Percentiles rank a stretch among this genome's conserved stretches.
These are phyloP conservation scores for Eurotiales sp. DNA, from an alignment of 2,329 filamentous ascomycete species.

Conservation along the genomic window DNA sequence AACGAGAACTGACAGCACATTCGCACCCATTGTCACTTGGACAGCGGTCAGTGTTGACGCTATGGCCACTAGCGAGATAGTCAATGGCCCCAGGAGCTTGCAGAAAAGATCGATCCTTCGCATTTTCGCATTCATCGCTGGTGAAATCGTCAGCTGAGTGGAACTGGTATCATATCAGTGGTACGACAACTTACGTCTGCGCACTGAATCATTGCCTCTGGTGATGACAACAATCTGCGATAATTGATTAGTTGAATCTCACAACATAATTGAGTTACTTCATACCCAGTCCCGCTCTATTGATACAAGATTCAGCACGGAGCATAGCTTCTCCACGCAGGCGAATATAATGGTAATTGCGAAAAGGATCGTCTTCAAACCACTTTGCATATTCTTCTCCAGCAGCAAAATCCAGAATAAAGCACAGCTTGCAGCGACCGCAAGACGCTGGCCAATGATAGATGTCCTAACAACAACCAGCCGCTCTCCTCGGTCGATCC, in stretches of 20 bases:
- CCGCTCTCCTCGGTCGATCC: slow-evolving; percentile 56
- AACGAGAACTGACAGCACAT: slow-evolving; percentile 35
- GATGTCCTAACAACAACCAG: slow-evolving; percentile 51
- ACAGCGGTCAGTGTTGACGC: slow-evolving; percentile 45
- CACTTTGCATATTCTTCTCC: not conserved
- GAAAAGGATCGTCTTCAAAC: slow-evolving; percentile 11
- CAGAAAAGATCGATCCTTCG: slow-evolving; percentile 56
- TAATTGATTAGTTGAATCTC: not conserved
- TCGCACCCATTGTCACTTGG: slow-evolving; percentile 45
- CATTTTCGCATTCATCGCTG: slow-evolving; percentile 52
- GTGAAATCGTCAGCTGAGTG: too few species aligned
- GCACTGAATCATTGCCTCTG: slow-evolving; percentile 2
- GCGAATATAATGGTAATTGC: slow-evolving; percentile 44
- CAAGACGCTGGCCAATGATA: slow-evolving; percentile 31
- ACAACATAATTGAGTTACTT: not conserved
- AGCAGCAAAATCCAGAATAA: slow-evolving; percentile 8
- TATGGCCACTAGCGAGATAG: slow-evolving; percentile 47
- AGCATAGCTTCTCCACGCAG: slow-evolving; percentile 65
- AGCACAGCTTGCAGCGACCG: slow-evolving; percentile 8
- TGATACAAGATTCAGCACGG: slow-evolving; percentile 63
- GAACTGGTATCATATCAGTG: not conserved
- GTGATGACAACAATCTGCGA: slow-evolving; percentile 15
- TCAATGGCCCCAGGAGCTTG: slow-evolving; percentile 53
- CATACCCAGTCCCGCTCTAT: slow-evolving; percentile 67
- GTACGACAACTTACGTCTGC: slow-evolving; percentile 1